Base-by-base conservation (phyloP, 352 stramenopile species). In the Peronospora tabacina region DNA sequence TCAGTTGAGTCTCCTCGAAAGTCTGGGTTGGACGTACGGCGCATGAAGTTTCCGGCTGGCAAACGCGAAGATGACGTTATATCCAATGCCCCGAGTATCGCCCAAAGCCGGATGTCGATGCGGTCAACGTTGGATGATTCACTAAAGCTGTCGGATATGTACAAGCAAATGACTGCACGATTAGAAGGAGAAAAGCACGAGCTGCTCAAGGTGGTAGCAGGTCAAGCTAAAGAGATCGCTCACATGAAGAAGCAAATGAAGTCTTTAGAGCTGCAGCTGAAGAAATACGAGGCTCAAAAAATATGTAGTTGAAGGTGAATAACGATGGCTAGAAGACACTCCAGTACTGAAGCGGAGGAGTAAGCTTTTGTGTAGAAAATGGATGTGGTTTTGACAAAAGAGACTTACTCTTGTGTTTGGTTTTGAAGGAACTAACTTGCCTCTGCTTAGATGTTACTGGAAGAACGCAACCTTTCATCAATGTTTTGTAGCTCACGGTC, bases 91-190 rank as follows among this genome's bases (percentile, higher is more conserved):
- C 61, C 60, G 10, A 71, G 68, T 35, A 43, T 70, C 12, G 58
- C 62, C 2, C 49, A 39, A 3, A 72, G 69, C 26, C 55, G 55
- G 30, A 68, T 61, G 50, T 72, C 63, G 17, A 65, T 68, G 58
- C 39, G 72, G 6, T 77, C 71, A 10, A 77, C 70, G 11, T 38
- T 80, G 11, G 75, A 84, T 28, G 74, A 86, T 48, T 78, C 70
- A 16, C 55, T 71, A 7, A 82, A 72, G 36, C 51, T 91, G n/a
- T 79, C 70, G 13, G 71, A 82, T 54, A 84, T 88, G 77, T 91
- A 89, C 70, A 88, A 89, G 52, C 72, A 85, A 49, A 91, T 89
- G 78, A 68, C 75, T 11, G 57, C 81, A 34, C 71, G 81, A 10
- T 45, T 91, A n/a, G 68, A 91, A 38, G 61, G 56, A 7, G 81